A percentile compares a stretch with the other conserved stretches of the same genome.
Conservation (phyloP, 1,284 basidiomycete species). For the Fomitopsis betulina region DNA sequence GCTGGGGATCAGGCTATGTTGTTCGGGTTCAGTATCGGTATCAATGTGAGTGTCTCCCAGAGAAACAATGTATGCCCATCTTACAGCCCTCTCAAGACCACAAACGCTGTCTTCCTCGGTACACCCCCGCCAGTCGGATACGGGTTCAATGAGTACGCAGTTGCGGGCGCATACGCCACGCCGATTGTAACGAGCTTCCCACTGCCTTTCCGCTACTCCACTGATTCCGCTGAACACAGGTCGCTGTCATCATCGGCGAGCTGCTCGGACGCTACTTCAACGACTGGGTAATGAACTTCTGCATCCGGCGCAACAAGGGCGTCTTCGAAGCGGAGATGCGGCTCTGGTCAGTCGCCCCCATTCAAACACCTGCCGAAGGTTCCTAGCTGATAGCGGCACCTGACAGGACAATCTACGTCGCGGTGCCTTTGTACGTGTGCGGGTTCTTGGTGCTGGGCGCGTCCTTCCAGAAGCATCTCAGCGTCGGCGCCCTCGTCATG, state of each 20-base stretch:
- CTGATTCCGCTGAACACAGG: slow-evolving; percentile 26
- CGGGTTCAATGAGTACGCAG: slow-evolving; percentile 46
- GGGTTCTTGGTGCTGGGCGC: slow-evolving; percentile 62
- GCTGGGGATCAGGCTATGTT: slow-evolving; percentile 39
- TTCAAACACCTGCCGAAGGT: neutral
- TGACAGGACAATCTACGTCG: slow-evolving; percentile 59
- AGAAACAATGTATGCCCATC: neutral
- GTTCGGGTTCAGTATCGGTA: slow-evolving; percentile 69
- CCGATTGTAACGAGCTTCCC: slow-evolving; percentile 46
- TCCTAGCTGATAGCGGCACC: neutral
- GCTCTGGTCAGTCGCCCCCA: slow-evolving; percentile 44
- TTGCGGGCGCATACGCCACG: slow-evolving; percentile 58
- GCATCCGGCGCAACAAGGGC: slow-evolving; percentile 55
- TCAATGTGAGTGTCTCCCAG: slow-evolving; percentile 48
- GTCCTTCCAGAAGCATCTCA: slow-evolving; percentile 52
- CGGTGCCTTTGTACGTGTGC: slow-evolving; percentile 55
- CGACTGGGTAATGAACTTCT: slow-evolving; percentile 59
- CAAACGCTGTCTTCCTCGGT: slow-evolving; percentile 66
- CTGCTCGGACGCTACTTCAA: slow-evolving; percentile 61
- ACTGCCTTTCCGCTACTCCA: neutral
- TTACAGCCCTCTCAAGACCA: slow-evolving; percentile 38
- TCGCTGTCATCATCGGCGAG: slow-evolving; percentile 66
- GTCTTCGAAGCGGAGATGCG: slow-evolving; percentile 71
- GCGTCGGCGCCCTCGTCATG: slow-evolving; percentile 51
- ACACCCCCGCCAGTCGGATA: slow-evolving; percentile 54